Conservation (phyloP, 2,329 filamentous ascomycete genomes). For the Aureobasidium sp. region DNA sequence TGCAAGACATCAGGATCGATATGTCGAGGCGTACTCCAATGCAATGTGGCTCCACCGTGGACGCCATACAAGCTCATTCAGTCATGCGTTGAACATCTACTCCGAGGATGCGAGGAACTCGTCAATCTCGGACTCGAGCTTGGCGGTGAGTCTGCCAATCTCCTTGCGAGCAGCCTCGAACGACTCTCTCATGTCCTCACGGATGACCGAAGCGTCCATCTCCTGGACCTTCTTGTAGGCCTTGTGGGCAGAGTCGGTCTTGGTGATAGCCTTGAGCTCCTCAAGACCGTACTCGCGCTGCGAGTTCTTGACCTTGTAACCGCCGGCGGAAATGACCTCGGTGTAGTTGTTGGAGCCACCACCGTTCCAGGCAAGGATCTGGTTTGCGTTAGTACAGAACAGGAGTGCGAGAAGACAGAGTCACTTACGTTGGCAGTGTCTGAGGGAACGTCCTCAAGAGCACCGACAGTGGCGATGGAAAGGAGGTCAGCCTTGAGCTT, state of each 20-base stretch:
- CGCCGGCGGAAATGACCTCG: conserved; percentile 65
- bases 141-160: conserved; percentile 25
- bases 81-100: background rate
- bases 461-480: conserved; percentile 67
- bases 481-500: conserved; percentile 89
- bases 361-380: conserved; percentile 95
- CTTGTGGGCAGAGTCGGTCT: conserved; percentile 1
- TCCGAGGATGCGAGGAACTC: conserved; percentile 17
- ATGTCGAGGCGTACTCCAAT: conserved; percentile 7
- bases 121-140: conserved; percentile 42
- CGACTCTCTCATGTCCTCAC: conserved; percentile 20
- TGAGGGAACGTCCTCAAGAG: conserved; percentile 70
- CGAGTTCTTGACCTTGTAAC: conserved; percentile 50
- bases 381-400: conserved; percentile 20
- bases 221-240: conserved; percentile 8
- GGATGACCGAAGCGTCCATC: conserved; percentile 3
- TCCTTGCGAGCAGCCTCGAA: conserved; percentile 33
- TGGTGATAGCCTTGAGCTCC: conserved; percentile 29
- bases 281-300: conserved; percentile 37
- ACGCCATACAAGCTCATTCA: conserved; percentile 7
- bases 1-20: conserved; percentile 5
- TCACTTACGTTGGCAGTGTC: conserved; percentile 70
- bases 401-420: background rate
- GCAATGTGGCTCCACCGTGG: conserved; percentile 1
- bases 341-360: conserved; percentile 89